phyloP scores from a whole-genome alignment of 306 rosid genomes.

The Aeschynomene evenia region DNA sequence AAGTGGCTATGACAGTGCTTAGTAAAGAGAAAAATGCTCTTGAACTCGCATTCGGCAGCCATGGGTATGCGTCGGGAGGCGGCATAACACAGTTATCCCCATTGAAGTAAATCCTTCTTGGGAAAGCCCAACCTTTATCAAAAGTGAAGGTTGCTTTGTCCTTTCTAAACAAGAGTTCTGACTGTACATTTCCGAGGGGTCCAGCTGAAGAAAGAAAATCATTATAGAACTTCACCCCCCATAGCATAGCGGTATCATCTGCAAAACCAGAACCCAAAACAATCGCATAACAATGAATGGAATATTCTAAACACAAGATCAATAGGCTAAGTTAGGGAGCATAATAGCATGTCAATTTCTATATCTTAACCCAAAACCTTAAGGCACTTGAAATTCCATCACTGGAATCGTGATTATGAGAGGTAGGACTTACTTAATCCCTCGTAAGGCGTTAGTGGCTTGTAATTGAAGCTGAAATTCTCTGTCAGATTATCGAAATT shows the following conservation, averaged over 20 bases:
- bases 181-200: constrained; percentile 83
- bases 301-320: constrained; percentile 11
- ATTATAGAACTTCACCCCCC: constrained; percentile 90
- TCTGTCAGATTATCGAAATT: constrained; percentile 83
- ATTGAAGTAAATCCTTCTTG: constrained; percentile 89
- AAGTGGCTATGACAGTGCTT: constrained; percentile 34
- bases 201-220: constrained; percentile 85
- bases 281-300: constrained; percentile 1
- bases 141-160: constrained; percentile 81
- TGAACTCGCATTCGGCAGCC: constrained; percentile 76
- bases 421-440: constrained; percentile 77
- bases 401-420: background rate
- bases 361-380: too few species aligned
- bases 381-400: too few species aligned
- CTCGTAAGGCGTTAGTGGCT: constrained; percentile 79
- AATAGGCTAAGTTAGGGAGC: background rate
- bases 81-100: constrained; percentile 74
- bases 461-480: constrained; percentile 89
- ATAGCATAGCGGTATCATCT: constrained; percentile 95
- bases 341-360: too few species aligned
- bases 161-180: constrained; percentile 83
- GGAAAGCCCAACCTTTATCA: constrained; percentile 99
- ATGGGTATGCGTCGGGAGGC: constrained; percentile 96
- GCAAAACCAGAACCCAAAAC: constrained; percentile 40
- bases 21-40: constrained; percentile 44